A percentile compares a stretch with the other conserved stretches of the same genome.
Conservation (phyloP, 2,329 filamentous ascomycete species). For the Tolypocladium cylindrosporum region DNA sequence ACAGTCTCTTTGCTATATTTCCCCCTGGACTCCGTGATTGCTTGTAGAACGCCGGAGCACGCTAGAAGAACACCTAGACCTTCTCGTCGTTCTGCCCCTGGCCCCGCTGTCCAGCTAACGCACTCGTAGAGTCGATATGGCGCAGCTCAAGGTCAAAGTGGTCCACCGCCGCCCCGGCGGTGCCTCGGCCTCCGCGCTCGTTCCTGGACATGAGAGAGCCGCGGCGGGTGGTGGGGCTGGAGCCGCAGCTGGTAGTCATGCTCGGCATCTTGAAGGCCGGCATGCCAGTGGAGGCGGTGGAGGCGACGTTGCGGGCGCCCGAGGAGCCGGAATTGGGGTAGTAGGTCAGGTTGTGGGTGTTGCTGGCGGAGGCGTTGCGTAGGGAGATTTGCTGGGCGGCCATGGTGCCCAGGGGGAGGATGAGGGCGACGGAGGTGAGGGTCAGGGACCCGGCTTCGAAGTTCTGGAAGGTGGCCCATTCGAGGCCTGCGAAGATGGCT, state of each 20-base stretch:
- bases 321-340: background rate
- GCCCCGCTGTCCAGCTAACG: conserved; percentile 11
- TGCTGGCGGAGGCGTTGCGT: conserved; percentile 8
- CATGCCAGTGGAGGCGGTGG: conserved; percentile 2
- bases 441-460: conserved; percentile 42
- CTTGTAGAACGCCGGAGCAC: background rate
- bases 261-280: conserved; percentile 8
- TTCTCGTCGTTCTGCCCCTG: conserved; percentile 21
- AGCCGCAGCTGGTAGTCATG: conserved; percentile 7
- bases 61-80: conserved; percentile 11
- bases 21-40: background rate
- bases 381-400: conserved; percentile 34
- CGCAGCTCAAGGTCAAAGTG: conserved; percentile 21
- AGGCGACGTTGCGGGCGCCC: background rate
- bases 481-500: conserved; percentile 41
- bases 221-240: conserved; percentile 9
- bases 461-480: conserved; percentile 28
- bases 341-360: conserved; percentile 5
- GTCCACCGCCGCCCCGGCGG: conserved; percentile 11
- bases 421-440: conserved; percentile 37
- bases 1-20: background rate
- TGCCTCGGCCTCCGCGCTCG: background rate
- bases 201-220: background rate
- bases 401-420: conserved; percentile 42
- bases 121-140: conserved; percentile 14